phyloP scores from a whole-genome alignment of 2,329 filamentous ascomycete genomes.

The Xylaria digitata region DNA sequence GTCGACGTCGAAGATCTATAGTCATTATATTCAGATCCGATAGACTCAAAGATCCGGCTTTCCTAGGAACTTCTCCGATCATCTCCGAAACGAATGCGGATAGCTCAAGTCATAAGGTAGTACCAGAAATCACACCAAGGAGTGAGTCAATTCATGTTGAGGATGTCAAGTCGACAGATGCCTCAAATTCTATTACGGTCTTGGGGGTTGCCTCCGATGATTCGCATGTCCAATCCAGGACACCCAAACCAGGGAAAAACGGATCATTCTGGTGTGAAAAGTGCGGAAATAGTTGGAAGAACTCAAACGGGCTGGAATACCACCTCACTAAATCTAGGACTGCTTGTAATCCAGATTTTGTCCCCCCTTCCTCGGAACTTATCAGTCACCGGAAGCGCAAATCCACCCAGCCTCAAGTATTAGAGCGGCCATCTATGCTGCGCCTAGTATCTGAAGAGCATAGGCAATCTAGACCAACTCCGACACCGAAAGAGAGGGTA shows the following conservation, averaged over 20 bases:
- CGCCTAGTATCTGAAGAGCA: constrained; percentile 20
- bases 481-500: constrained; percentile 31
- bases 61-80: constrained; percentile 25
- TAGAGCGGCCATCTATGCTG: constrained; percentile 5
- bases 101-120: background rate
- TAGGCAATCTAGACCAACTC: constrained; percentile 2
- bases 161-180: constrained; percentile 6
- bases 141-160: background rate
- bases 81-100: background rate
- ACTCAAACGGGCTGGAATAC: constrained; percentile 68
- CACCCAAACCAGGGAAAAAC: constrained; percentile 26
- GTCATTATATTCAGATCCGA: constrained; percentile 48
- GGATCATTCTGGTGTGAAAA: constrained; percentile 60
- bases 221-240: background rate
- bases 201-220: constrained; percentile 23
- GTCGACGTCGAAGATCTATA: constrained; percentile 48
- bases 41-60: constrained; percentile 44
- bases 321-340: constrained; percentile 66
- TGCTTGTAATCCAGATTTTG: constrained; percentile 63
- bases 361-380: constrained; percentile 45
- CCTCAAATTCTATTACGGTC: constrained; percentile 14
- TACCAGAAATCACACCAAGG: background rate
- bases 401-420: constrained; percentile 22
- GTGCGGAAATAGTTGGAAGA: constrained; percentile 68
- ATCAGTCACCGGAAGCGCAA: constrained; percentile 36